Evolutionary conservation across 768 basidiomycete species (phyloP).

Genomic region (Glaciozyma antarctica): DNA sequence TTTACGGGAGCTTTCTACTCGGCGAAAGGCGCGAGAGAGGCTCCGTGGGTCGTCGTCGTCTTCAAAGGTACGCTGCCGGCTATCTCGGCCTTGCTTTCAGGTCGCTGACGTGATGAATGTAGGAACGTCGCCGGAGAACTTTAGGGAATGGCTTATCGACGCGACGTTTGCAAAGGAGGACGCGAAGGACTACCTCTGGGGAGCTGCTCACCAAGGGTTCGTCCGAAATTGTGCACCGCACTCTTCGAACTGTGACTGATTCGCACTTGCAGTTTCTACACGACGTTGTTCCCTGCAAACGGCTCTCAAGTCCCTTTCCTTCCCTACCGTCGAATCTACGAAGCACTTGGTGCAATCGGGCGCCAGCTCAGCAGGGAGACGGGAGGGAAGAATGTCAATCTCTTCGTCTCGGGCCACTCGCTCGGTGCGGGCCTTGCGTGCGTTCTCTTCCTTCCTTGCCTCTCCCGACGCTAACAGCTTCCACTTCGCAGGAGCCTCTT

Average conservation of each 20-base stretch:
- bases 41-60: background rate
- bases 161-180: background rate
- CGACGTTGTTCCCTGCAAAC: background rate
- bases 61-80: background rate
- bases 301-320: background rate
- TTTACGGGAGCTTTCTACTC: background rate
- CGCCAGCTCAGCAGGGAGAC: background rate
- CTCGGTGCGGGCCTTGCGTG: background rate
- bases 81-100: background rate
- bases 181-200: background rate
- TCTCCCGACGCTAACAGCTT: background rate
- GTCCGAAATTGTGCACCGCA: background rate
- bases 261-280: background rate
- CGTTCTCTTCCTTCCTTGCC: background rate
- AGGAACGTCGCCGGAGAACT: background rate
- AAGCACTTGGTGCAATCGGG: background rate
- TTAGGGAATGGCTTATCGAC: background rate
- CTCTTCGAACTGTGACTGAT: background rate
- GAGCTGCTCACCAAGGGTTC: background rate
- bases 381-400: background rate
- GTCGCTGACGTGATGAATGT: background rate
- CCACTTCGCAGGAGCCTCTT: too few species aligned
- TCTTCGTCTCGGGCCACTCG: background rate
- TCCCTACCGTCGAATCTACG: background rate
- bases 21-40: background rate